Base-by-base conservation (phyloP, 805 yeast species). In the Diddensiella caesifluorescens region DNA sequence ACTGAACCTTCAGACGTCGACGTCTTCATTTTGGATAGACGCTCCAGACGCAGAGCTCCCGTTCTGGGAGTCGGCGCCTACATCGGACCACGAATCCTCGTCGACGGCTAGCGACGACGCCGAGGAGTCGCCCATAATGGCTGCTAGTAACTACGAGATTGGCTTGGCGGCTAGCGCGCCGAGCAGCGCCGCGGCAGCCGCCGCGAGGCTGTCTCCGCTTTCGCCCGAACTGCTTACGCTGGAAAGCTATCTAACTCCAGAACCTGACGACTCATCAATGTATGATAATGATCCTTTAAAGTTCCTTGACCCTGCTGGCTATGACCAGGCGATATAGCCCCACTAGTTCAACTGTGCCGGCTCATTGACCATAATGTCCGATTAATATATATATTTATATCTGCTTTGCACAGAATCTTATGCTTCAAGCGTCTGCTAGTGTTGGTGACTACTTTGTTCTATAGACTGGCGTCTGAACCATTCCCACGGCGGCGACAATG, bases 401-500 rank as follows among this genome's bases (percentile, higher is more conserved):
- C n/a, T n/a, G n/a, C n/a, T n/a, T n/a, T n/a, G n/a, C n/a, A n/a
- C n/a, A n/a, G n/a, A n/a, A n/a, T n/a, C n/a, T n/a, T n/a, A n/a
- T n/a, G n/a, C n/a, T n/a, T n/a, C n/a, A n/a, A n/a, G n/a, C n/a
- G n/a, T n/a, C n/a, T n/a, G n/a, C n/a, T n/a, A n/a, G n/a, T n/a
- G n/a, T n/a, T n/a, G n/a, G n/a, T n/a, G n/a, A n/a, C n/a, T n/a
- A n/a, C n/a, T n/a, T n/a, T n/a, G n/a, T n/a, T n/a, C 23, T 41
- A 21, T 38, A 28, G 16, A 15, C 19, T n/a, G 16, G 39, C 27
- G 9, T 9, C 12, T 25, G 15, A 41, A 45, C 49, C 51, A 47
- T 15, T 30, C 45, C 73, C 74, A 70, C 4, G 70, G 63, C 5
- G 75, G 74, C n/a, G 60, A 52, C 21, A 71, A 51, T 2, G 63